phyloP scores from a whole-genome alignment of 2,329 filamentous ascomycete genomes.

The Tolypocladium paradoxum region DNA sequence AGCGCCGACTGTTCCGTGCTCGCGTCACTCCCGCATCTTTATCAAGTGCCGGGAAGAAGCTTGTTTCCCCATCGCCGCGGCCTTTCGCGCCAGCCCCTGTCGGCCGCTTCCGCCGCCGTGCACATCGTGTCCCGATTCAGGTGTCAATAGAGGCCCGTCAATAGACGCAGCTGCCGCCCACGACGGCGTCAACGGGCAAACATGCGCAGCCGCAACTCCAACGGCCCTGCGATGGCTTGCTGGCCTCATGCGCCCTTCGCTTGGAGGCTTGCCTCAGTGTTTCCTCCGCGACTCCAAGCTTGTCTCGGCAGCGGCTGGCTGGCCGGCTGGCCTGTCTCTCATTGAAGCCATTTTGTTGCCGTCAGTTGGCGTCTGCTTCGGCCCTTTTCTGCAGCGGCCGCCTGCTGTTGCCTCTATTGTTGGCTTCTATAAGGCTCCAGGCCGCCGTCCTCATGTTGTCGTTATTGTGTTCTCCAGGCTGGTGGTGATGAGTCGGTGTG shows the following conservation, averaged over 20 bases:
- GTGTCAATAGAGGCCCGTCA: slow-evolving; percentile 23
- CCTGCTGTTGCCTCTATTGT: neutral
- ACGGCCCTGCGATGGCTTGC: neutral
- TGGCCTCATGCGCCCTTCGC: neutral
- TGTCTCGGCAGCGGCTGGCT: neutral
- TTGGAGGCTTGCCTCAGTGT: neutral
- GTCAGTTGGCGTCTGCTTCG: neutral
- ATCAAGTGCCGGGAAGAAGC: neutral
- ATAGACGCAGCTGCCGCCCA: slow-evolving; percentile 11
- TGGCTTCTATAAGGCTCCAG: neutral
- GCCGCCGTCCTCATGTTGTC: neutral
- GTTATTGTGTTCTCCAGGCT: neutral
- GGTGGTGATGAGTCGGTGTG: neutral
- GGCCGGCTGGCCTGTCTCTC: neutral
- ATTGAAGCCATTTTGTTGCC: neutral
- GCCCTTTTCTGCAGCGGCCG: neutral
- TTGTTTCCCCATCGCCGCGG: neutral
- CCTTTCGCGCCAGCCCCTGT: neutral
- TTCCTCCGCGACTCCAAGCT: neutral
- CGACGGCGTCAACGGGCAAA: neutral
- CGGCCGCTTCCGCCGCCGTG: neutral
- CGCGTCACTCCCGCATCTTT: neutral
- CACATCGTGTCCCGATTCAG: slow-evolving; percentile 17
- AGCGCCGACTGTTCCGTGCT: no score
- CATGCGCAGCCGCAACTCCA: neutral